phyloP scores from a whole-genome alignment of 345 rosid genomes.

The Rhodamnia rubescens region DNA sequence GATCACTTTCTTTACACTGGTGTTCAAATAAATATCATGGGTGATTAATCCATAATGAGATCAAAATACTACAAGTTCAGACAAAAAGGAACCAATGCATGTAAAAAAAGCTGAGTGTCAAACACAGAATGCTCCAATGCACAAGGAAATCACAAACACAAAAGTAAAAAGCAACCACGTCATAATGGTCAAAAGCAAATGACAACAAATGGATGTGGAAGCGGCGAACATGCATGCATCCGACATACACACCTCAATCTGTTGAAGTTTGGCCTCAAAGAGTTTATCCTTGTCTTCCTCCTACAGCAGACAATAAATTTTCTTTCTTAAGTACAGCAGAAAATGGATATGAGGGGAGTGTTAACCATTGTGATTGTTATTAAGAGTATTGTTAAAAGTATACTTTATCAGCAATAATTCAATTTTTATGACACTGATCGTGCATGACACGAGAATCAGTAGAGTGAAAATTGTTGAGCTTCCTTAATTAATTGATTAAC shows the following conservation, averaged over 20 bases:
- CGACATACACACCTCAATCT: constrained; percentile 57
- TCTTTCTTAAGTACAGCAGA: not conserved
- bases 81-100: not conserved
- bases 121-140: not conserved
- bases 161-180: not conserved
- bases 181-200: not conserved
- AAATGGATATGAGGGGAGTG: not conserved
- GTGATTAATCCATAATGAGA: not conserved
- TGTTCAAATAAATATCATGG: not conserved
- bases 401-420: not conserved
- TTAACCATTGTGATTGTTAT: not conserved
- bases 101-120: not conserved
- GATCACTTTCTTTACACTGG: not conserved
- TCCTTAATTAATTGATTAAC: not conserved
- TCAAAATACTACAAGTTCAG: not conserved
- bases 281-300: constrained; percentile 82
- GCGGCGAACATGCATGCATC: not conserved
- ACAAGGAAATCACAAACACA: not conserved
- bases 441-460: not conserved
- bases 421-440: not conserved
- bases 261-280: constrained; percentile 83
- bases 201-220: not conserved
- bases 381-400: not conserved
- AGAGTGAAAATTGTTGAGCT: not conserved
- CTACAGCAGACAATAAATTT: constrained; percentile 20